These are phyloP conservation scores for Solanum tacnaense DNA, from an alignment of 257 asterid species.

Conservation along the genomic window DNA sequence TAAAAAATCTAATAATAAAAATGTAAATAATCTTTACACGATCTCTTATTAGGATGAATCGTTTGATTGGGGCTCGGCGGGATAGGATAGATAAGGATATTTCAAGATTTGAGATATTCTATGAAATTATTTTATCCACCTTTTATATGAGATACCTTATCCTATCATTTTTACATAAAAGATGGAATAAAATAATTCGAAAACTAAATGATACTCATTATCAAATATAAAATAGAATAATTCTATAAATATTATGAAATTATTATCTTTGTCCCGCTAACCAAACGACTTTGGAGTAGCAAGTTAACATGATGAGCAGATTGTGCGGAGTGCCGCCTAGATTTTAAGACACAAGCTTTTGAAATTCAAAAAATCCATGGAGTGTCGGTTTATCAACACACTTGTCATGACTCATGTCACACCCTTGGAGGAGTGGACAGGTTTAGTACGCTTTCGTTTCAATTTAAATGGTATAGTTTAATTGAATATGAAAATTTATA, in stretches of 20 bases:
- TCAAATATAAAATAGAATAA: too few species aligned
- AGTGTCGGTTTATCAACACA: neutral
- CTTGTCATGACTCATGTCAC: neutral
- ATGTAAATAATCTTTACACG: neutral
- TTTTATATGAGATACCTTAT: too few species aligned
- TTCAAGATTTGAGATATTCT: too few species aligned
- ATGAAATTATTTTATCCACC: too few species aligned
- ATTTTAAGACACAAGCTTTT: neutral
- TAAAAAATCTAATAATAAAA: neutral
- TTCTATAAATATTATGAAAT: too few species aligned
- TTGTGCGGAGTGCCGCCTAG: neutral
- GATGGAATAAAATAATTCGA: rapidly evolving
- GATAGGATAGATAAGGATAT: too few species aligned
- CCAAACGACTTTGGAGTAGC: neutral
- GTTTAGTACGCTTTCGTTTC: too few species aligned
- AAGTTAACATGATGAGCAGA: neutral
- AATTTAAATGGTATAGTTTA: too few species aligned
- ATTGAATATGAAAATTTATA: too few species aligned
- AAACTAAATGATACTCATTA: too few species aligned
- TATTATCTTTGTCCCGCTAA: too few species aligned
- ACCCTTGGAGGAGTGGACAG: neutral
- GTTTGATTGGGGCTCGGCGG: rapidly evolving
- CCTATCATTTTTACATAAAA: too few species aligned
- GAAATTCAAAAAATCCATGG: neutral
- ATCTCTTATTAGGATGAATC: neutral